A percentile compares a stretch with the other conserved stretches of the same genome.
Conservation (phyloP, 2,329 filamentous ascomycete species). For the Aschersonia sp. region DNA sequence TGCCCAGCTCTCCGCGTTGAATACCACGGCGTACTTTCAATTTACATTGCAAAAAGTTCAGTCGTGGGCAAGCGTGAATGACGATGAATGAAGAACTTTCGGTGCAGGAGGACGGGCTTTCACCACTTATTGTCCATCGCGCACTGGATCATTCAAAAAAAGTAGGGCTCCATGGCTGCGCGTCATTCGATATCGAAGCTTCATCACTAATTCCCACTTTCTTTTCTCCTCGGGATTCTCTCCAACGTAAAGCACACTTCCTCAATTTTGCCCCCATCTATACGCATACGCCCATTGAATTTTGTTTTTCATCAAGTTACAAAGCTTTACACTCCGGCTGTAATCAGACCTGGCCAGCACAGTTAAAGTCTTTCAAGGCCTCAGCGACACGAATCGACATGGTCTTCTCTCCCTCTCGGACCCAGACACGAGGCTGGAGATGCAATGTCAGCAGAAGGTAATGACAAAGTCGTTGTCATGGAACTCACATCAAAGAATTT, state of each 20-base stretch:
- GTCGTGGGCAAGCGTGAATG: too few species aligned
- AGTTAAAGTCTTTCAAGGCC: slow-evolving; percentile 84
- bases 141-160: too few species aligned
- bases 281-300: background rate
- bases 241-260: background rate
- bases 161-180: too few species aligned
- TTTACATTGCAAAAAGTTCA: too few species aligned
- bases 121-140: too few species aligned
- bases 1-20: too few species aligned
- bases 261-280: background rate
- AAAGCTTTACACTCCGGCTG: background rate
- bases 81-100: too few species aligned
- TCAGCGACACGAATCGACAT: slow-evolving; percentile 71
- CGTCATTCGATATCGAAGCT: too few species aligned
- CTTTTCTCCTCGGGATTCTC: background rate
- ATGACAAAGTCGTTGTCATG: background rate
- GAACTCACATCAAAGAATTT: slow-evolving; percentile 55
- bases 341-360: slow-evolving; percentile 18
- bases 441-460: background rate
- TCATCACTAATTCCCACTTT: background rate
- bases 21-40: too few species aligned
- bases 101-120: too few species aligned
- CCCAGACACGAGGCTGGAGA: slow-evolving; percentile 72
- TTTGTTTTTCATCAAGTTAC: background rate
- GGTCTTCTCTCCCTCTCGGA: slow-evolving; percentile 92